Evolutionary conservation across 306 rosid genomes (phyloP).

Genomic region (Styphnolobium japonicum): DNA sequence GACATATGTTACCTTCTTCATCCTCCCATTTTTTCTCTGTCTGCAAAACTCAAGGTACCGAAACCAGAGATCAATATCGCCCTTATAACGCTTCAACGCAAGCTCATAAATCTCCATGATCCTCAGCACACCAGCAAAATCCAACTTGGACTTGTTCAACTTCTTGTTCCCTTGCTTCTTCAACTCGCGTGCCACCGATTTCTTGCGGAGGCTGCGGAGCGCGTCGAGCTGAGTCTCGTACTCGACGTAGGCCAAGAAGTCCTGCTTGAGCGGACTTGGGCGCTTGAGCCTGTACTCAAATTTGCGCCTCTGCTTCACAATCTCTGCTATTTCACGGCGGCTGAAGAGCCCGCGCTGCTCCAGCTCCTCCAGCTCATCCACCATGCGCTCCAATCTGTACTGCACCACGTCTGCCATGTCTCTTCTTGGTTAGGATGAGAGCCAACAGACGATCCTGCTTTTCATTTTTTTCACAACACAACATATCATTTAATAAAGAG

Average conservation of each 20-base stretch:
- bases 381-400: slow-evolving; percentile 48
- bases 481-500: too few species aligned
- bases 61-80: slow-evolving; percentile 46
- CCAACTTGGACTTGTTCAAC: slow-evolving; percentile 35
- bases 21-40: slow-evolving; percentile 59
- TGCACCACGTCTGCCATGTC: slow-evolving; percentile 48
- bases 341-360: slow-evolving; percentile 44
- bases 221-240: slow-evolving; percentile 44
- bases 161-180: slow-evolving; percentile 35
- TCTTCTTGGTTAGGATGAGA: not conserved
- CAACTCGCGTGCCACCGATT: slow-evolving; percentile 29
- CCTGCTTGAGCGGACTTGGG: slow-evolving; percentile 36
- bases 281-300: slow-evolving; percentile 45
- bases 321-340: slow-evolving; percentile 41
- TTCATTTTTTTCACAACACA: too few species aligned
- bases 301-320: slow-evolving; percentile 44
- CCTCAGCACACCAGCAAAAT: slow-evolving; percentile 27
- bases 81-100: slow-evolving; percentile 44
- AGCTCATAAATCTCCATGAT: slow-evolving; percentile 37
- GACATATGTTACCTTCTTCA: slow-evolving; percentile 60
- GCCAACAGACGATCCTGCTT: too few species aligned
- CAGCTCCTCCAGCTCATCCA: slow-evolving; percentile 43
- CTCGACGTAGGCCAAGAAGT: slow-evolving; percentile 35
- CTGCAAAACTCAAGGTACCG: slow-evolving; percentile 68
- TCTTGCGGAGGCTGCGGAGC: slow-evolving; percentile 42